Conservation (phyloP, 495 filamentous ascomycete species). For the Choiromyces venosus region DNA sequence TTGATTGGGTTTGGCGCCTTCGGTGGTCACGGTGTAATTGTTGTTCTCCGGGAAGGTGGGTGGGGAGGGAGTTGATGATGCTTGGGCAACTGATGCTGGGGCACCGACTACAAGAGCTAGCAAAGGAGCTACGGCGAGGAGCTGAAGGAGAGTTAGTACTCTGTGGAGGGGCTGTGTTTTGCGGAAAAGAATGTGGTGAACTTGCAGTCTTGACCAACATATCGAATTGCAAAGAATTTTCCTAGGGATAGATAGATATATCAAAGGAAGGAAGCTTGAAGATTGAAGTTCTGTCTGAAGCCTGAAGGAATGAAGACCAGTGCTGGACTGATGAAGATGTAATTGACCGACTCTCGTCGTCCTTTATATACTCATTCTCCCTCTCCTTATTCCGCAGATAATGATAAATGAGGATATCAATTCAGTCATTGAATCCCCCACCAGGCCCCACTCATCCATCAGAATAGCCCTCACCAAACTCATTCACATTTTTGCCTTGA, state of each 20-base stretch:
- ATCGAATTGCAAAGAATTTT: constrained; percentile 2
- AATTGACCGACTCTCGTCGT: neutral
- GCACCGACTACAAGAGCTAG: constrained; percentile 13
- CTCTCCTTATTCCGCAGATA: neutral
- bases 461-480: neutral
- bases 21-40: constrained; percentile 15
- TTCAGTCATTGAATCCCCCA: neutral
- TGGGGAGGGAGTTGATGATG: neutral
- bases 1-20: constrained; percentile 17
- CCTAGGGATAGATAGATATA: neutral
- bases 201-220: constrained; percentile 19
- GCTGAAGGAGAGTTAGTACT: constrained; percentile 13
- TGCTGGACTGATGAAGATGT: constrained; percentile 2
- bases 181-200: neutral
- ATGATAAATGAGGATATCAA: neutral
- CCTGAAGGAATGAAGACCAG: neutral
- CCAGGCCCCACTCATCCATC: neutral
- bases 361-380: constrained; percentile 18
- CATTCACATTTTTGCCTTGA: neutral
- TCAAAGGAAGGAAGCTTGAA: neutral
- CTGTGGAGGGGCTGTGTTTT: neutral
- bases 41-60: constrained; percentile 23
- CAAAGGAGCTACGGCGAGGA: constrained; percentile 15
- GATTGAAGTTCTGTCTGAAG: constrained; percentile 1
- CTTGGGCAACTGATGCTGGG: neutral